Evolutionary conservation across 805 yeast species (phyloP).

Genomic region (Kregervanrija fluxuum): DNA sequence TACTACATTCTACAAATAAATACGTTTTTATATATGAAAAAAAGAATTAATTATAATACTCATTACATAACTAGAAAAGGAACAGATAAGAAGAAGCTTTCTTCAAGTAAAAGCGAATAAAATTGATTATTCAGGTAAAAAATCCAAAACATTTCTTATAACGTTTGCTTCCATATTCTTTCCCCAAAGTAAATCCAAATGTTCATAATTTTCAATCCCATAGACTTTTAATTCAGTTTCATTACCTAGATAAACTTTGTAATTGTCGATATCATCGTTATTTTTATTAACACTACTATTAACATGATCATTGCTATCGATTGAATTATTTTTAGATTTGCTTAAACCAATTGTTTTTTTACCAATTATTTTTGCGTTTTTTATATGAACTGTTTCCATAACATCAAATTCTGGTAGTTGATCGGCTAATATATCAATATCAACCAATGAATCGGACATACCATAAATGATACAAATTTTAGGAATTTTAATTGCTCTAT

Average conservation of each 20-base stretch:
- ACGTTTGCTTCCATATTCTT: conserved; percentile 47
- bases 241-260: background rate
- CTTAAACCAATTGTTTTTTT: background rate
- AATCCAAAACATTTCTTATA: conserved; percentile 32
- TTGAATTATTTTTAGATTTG: background rate
- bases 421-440: conserved; percentile 62
- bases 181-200: conserved; percentile 94
- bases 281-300: background rate
- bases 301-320: background rate
- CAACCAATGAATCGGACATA: conserved; percentile 74
- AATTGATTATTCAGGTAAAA: conserved; percentile 7
- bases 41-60: no score
- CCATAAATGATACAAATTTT: conserved; percentile 83
- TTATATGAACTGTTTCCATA: conserved; percentile 5
- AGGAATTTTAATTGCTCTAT: conserved; percentile 44
- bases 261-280: background rate
- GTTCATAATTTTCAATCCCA: conserved; percentile 71
- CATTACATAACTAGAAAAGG: no score
- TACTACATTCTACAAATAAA: no score
- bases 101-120: no score
- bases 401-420: conserved; percentile 31
- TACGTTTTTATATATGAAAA: no score
- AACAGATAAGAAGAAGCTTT: no score
- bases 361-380: conserved; percentile 6
- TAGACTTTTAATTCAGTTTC: conserved; percentile 22